phyloP scores from a whole-genome alignment of 192 early-diverging fungal species.

The Coemansia sp. region DNA sequence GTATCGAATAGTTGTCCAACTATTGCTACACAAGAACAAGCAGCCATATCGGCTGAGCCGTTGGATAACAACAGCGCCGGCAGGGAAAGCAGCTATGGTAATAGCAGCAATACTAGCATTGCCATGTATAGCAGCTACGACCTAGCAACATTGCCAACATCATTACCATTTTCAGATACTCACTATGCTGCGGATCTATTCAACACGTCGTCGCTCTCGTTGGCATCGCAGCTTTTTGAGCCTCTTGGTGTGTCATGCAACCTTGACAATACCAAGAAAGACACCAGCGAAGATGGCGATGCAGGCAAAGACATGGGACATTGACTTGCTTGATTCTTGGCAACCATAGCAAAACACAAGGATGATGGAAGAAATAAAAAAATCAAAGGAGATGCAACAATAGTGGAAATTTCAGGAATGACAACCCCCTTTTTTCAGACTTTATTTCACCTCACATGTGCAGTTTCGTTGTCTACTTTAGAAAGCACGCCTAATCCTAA shows the following conservation, averaged over 20 bases:
- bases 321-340: neutral
- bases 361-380: too few species aligned
- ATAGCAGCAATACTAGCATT: neutral
- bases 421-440: neutral
- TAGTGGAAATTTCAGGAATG: neutral
- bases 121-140: neutral
- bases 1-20: neutral
- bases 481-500: too few species aligned
- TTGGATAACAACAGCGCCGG: neutral
- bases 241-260: neutral
- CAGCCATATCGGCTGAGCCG: neutral
- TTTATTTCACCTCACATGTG: too few species aligned
- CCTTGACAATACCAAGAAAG: neutral
- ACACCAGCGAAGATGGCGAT: neutral
- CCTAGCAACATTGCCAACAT: neutral
- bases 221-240: slow-evolving; percentile 2
- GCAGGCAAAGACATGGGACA: neutral
- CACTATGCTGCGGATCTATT: neutral
- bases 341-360: too few species aligned
- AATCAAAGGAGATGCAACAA: too few species aligned
- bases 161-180: neutral
- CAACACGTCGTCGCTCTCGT: neutral
- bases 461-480: too few species aligned
- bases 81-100: neutral
- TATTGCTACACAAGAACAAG: neutral